These are phyloP conservation scores for Carex myosuroides DNA, from an alignment of 176 grass and related monocot genomes.

Conservation along the genomic window DNA sequence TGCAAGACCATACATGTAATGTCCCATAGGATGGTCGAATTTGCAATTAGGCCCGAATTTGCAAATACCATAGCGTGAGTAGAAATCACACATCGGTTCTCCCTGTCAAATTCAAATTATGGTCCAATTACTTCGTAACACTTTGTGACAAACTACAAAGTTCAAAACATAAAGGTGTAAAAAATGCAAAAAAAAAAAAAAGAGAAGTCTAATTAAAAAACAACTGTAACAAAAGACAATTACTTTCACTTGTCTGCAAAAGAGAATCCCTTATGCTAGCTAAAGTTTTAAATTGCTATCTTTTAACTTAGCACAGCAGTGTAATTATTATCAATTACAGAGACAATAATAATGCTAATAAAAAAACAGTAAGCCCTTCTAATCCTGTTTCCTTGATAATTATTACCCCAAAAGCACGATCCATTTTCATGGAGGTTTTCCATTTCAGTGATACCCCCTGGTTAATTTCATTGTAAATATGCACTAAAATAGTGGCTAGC, in stretches of 20 bases:
- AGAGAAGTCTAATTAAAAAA: neutral
- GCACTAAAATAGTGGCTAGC: neutral
- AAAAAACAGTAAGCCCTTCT: neutral
- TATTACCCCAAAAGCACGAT: neutral
- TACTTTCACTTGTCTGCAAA: neutral
- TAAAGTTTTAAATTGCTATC: neutral
- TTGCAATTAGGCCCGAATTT: slow-evolving; percentile 94
- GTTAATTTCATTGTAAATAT: neutral
- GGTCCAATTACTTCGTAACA: neutral
- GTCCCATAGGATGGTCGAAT: slow-evolving; percentile 77
- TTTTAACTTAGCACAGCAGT: neutral
- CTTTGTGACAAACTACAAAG: neutral
- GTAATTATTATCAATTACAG: neutral
- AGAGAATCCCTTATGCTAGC: neutral
- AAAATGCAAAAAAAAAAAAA: neutral
- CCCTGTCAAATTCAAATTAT: slow-evolving; percentile 40
- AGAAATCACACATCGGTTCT: slow-evolving; percentile 60
- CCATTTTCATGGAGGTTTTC: neutral
- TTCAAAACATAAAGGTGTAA: neutral
- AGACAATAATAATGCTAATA: neutral
- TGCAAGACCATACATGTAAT: slow-evolving; percentile 39
- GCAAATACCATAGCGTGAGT: slow-evolving; percentile 79
- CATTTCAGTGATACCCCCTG: neutral
- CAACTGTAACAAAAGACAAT: neutral
- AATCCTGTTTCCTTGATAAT: neutral